Evolutionary conservation across 176 grass and related monocot species (phyloP), one percentile per base, ranked within the genome.

Genomic region (Pharus latifolius): DNA sequence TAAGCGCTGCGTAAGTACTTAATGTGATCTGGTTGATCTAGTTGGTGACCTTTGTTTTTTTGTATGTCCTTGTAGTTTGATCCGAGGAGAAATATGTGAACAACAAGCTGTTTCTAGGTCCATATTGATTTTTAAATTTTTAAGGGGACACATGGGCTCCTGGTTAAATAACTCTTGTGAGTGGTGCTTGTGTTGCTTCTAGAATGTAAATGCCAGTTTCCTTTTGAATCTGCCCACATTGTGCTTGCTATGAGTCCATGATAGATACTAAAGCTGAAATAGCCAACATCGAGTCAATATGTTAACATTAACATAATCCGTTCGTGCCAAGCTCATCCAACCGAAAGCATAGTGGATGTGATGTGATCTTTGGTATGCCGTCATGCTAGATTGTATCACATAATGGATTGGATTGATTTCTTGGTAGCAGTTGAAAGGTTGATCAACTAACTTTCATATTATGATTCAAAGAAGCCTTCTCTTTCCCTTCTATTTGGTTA

Each of bases 41-140:
- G 41, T 59, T 69, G 59, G 54, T 78, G 19, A 73, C 22, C 26
- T 65, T 58, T 78, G 74, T 66, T 60, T 66, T n/a, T 43, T 20
- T 47, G 1, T 9, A 16, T 45, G 5, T 24, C 17, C 26, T 58
- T 41, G 14, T 50, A 50, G 32, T 26, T 65, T 72, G 30, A 71
- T 12, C 31, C 23, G 5, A 4, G n/a, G n/a, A 51, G 18, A 31
- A 43, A 56, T 25, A 57, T 29, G 30, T 14, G 10, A 8, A 15
- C 53, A 57, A 38, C 58, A 66, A 64, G 20, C 22, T 79, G 11
- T 60, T 44, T 30, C 33, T 52, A 11, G 1, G 5, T 15, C 33
- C 18, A 1, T 60, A n/a, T n/a, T n/a, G n/a, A n/a, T n/a, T n/a
- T n/a, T 20, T 35, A 23, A 10, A 10, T 31, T 54, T 41, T 20